Base-by-base conservation (phyloP, 2,329 filamentous ascomycete species). In the Chaetothyriales sp. region DNA sequence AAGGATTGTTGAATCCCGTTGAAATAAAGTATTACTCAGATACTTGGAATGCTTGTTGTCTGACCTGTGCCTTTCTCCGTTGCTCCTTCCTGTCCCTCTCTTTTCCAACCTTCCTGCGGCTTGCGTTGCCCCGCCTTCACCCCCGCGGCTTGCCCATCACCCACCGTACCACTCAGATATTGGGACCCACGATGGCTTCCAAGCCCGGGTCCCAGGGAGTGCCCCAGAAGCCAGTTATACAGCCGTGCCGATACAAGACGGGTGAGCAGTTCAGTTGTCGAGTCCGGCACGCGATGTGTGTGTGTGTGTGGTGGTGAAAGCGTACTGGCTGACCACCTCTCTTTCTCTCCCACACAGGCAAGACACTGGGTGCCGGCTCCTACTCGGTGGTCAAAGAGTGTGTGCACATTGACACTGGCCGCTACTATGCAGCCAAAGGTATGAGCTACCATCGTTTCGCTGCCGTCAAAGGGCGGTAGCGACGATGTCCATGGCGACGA, bases 371-470 rank as follows among this genome's bases (percentile, higher is more conserved):
- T 56, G 89, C 92, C 32, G 92, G 92, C 57, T 95, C 89, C 51
- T 98, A 98, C 71, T 95, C 89, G 39, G 92, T 96, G 47, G 92
- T 98, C 56, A 96, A 96, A 68, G 92, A 98, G 72, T 98, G 92
- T 66, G 89, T 96, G 25, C 92, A 98, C 67, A 96, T 96, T 63
- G 90, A 96, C 61, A 96, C 92, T 0, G 90, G 90, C 45, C 81
- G 89, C 59, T 96, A 95, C 70, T 98, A 96, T 81, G 92, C 92
- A 25, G 90, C 92, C 55, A 98, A 98, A 68, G 56, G 56, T 56
- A 12, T 18, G 44, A n/a, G 32, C 32, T 15, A 15, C 32, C 3
- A 2, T 15, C 4, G 5, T 12, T 12, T 15, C 32, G 32, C 22
- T 20, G 43, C 43, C 22, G 12, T n/a, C 8, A 43, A 43, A n/a